Conservation (phyloP, 2,329 filamentous ascomycete species). For the Colletotrichum acutatum region DNA sequence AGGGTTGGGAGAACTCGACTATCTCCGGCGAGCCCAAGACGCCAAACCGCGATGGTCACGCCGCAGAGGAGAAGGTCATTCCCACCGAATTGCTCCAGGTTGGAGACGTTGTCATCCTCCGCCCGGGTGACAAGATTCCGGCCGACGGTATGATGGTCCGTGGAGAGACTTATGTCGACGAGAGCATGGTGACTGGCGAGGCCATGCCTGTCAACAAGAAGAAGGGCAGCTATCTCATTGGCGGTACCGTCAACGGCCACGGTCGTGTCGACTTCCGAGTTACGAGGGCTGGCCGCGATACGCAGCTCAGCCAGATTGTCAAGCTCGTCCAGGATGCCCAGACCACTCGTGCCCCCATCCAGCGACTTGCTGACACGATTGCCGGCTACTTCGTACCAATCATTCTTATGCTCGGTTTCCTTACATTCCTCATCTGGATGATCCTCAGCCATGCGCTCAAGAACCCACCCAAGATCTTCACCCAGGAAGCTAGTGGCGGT, state of each 20-base stretch:
- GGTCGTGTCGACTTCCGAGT: slow-evolving; percentile 93
- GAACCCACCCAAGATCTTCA: slow-evolving; percentile 90
- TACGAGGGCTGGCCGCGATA: slow-evolving; percentile 91
- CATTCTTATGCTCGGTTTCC: slow-evolving; percentile 84
- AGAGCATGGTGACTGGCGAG: slow-evolving; percentile 99
- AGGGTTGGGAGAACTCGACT: slow-evolving; percentile 72
- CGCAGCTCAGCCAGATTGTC: slow-evolving; percentile 97
- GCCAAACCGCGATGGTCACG: slow-evolving; percentile 61
- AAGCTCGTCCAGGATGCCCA: slow-evolving; percentile 98
- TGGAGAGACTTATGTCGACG: slow-evolving; percentile 93
- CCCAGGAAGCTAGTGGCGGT: slow-evolving; percentile 82
- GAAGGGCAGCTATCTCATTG: slow-evolving; percentile 83
- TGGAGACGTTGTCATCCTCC: slow-evolving; percentile 91
- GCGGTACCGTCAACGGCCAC: slow-evolving; percentile 94
- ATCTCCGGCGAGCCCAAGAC: slow-evolving; percentile 57
- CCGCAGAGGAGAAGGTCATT: slow-evolving; percentile 85
- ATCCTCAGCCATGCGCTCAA: slow-evolving; percentile 86
- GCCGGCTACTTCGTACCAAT: slow-evolving; percentile 94
- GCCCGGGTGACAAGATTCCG: slow-evolving; percentile 95
- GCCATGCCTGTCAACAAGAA: slow-evolving; percentile 94
- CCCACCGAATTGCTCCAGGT: slow-evolving; percentile 95
- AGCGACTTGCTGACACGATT: slow-evolving; percentile 88
- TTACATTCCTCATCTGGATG: slow-evolving; percentile 95
- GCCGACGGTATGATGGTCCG: slow-evolving; percentile 89
- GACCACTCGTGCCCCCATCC: slow-evolving; percentile 92